Base-by-base conservation (phyloP, 1,139 yeast species). In the Yamadazyma membranifaciens region DNA sequence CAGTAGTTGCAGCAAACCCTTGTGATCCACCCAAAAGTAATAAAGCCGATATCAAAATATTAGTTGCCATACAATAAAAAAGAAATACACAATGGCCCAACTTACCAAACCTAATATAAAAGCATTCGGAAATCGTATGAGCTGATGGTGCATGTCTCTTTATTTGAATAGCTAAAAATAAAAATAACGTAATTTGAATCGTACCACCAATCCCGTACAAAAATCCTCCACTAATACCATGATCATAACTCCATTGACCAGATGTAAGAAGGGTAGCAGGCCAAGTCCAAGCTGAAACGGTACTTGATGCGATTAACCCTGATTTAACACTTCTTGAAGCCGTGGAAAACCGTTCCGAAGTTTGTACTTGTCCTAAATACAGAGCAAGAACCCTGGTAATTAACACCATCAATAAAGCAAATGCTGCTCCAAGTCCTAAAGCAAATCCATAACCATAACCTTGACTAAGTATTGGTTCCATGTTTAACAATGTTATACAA, bases 181-280 rank as follows among this genome's bases (percentile, higher is more conserved):
- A 83, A 57, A 86, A 86, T 36, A 84, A 65, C 26, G 83, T 76
- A 46, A 85, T 79, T 54, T 85, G 94, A 39, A 82, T 78, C n/a
- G 78, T 66, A 4, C 89, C 92, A 52, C 92, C 94, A 2, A 85
- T 73, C 6, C 88, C 92, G 55, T 86, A 86, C 63, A 80, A 80
- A 54, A 75, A 80, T 1, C 87, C 83, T 30, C 92, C 94, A 27
- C 75, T 42, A 17, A 57, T 44, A 14, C 65, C 65, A 39, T 60
- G 53, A 9, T 44, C 36, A 41, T 67, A 67, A 24, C 62, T 54
- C 67, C 64, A 57, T 9, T 60, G 55, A 10, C 65, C 57, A 7
- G 69, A 60, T 6, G 67, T 60, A 34, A 67, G 53, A 31, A 68
- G 49, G 13, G 73, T 64, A 22, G 67, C 70, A 9, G 72, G 68